Conservation (phyloP, 2,329 filamentous ascomycete species). For the Nemania bipapillata region DNA sequence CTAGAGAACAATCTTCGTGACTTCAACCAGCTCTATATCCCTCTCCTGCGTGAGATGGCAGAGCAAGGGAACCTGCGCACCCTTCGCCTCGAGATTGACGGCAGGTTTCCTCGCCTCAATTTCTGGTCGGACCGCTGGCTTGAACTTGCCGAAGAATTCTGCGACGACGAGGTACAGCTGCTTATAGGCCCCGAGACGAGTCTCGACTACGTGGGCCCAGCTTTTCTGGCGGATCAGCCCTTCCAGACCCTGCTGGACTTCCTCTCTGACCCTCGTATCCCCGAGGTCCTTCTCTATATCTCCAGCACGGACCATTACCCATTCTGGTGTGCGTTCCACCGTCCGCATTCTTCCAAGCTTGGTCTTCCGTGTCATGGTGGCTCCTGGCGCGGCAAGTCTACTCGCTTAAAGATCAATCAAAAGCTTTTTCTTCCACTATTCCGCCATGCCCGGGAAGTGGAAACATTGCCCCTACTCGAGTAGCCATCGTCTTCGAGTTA, state of each 20-base stretch:
- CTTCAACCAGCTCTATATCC: conserved; percentile 40
- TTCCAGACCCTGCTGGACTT: conserved; percentile 50
- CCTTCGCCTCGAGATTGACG: conserved; percentile 43
- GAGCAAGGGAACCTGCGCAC: conserved; percentile 40
- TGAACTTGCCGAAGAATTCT: conserved; percentile 24
- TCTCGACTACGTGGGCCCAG: conserved; percentile 38
- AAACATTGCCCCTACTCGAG: not conserved
- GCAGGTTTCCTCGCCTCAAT: conserved; percentile 42
- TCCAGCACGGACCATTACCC: conserved; percentile 39
- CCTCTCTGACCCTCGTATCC: conserved; percentile 23
- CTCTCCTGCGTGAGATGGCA: conserved; percentile 44
- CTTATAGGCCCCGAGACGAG: conserved; percentile 27
- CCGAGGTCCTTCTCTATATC: conserved; percentile 31
- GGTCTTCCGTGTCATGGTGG: conserved; percentile 42
- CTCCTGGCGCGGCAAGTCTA: conserved; percentile 40
- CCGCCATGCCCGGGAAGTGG: conserved; percentile 25
- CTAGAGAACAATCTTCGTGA: conserved; percentile 40
- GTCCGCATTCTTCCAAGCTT: conserved; percentile 28
- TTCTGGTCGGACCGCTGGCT: conserved; percentile 44
- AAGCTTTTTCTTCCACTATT: conserved; percentile 38
- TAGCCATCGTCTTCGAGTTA: not conserved
- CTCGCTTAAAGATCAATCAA: conserved; percentile 40
- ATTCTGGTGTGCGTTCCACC: conserved; percentile 49
- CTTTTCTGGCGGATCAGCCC: conserved; percentile 41
- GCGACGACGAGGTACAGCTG: conserved; percentile 35